Evolutionary conservation across 345 rosid genomes (phyloP), one percentile per base, ranked within the genome.

Genomic region (Nephelium lappaceum): DNA sequence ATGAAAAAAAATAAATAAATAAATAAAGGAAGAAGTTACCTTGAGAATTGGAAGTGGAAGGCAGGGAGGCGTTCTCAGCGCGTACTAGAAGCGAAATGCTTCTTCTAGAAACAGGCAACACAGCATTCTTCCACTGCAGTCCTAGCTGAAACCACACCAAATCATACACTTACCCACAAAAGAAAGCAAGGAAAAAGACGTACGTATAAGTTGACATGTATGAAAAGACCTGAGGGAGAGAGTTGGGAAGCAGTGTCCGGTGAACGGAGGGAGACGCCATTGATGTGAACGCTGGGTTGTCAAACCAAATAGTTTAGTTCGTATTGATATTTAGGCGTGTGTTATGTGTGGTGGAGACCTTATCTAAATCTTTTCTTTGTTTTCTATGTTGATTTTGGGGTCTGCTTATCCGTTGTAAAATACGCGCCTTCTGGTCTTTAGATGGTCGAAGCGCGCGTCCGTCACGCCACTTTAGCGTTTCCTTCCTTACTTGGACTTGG

Each of bases 241-340:
- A 86, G 77, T 63, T 84, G 72, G 83, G 77, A 75, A 89, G 85
- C 53, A 90, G 79, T 24, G 91, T 82, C 23, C 86, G 89, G 75
- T 89, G 87, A 67, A 84, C 75, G 70, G 93, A 87, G 38, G 87
- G 85, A n/a, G 98, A 89, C 86, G 88, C 95, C 98, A 95, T 92
- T 77, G 84, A 25, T 62, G 27, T 60, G 9, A 24, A 65, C 49
- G 45, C 15, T 58, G 24, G 11, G 63, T 4, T 41, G 51, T 19
- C 24, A 19, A 39, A 23, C 47, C 5, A 41, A 51, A 15, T n/a
- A 60, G 42, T 23, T 27, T n/a, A 60, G 42, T 23, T 27, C 8
- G 31, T 68, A 3, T 69, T 43, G 49, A 42, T 42, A 36, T n/a
- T n/a, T 5, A 36, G 16, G n/a, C 3, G 24, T 15, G 43, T 21